Evolutionary conservation across 2,329 filamentous ascomycete genomes (phyloP).

Genomic region (Coleophoma cylindrospora): DNA sequence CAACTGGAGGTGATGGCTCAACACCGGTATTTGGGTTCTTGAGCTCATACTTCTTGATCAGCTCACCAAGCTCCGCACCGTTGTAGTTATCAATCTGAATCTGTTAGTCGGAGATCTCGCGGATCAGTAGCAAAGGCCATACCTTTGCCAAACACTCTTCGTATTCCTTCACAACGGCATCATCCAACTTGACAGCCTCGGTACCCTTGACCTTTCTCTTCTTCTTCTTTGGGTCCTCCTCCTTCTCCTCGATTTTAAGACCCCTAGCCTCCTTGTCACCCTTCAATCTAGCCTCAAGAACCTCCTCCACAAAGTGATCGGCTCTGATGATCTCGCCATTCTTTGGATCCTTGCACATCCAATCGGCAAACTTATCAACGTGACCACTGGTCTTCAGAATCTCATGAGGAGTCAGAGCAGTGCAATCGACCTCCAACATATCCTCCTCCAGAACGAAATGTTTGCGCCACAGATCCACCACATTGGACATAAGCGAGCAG

Average conservation of each 20-base stretch:
- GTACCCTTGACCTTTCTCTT: conserved; percentile 82
- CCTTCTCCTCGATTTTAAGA: conserved; percentile 71
- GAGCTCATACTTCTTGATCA: conserved; percentile 90
- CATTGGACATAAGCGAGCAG: conserved; percentile 63
- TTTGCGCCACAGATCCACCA: conserved; percentile 68
- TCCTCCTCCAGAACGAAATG: conserved; percentile 71
- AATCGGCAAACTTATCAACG: conserved; percentile 91
- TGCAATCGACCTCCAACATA: conserved; percentile 76
- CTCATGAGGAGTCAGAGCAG: conserved; percentile 86
- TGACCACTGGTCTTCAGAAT: conserved; percentile 95
- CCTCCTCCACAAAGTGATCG: conserved; percentile 93
- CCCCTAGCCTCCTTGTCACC: conserved; percentile 91
- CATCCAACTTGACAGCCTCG: conserved; percentile 79
- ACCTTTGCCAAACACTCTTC: conserved; percentile 79
- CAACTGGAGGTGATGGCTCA: conserved; percentile 72
- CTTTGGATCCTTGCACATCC: conserved; percentile 99
- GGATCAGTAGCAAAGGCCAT: conserved; percentile 1
- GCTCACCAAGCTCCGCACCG: conserved; percentile 75
- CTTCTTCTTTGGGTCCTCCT: conserved; percentile 67
- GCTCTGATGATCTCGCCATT: conserved; percentile 94
- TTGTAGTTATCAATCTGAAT: conserved; percentile 84
- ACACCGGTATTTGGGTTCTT: conserved; percentile 78
- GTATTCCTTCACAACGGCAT: conserved; percentile 82
- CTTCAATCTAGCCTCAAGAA: conserved; percentile 81
- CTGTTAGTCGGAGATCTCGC: conserved; percentile 8